A percentile compares a stretch with the other conserved stretches of the same genome.
Conservation (phyloP, 495 filamentous ascomycete genomes). For the Penicillium desertorum region DNA sequence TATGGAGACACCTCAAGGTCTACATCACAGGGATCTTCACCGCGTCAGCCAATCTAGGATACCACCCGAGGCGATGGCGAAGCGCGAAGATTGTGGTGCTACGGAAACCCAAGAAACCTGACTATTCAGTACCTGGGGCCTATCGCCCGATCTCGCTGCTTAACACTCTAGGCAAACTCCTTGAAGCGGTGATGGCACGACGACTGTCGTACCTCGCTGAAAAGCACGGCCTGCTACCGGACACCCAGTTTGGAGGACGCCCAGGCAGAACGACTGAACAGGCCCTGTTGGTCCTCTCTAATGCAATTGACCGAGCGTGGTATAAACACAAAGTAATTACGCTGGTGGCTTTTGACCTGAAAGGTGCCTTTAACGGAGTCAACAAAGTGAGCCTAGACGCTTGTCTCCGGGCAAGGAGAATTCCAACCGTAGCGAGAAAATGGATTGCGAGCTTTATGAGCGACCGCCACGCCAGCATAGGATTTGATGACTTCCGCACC, state of each 20-base stretch:
- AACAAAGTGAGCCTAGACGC: constrained; percentile 25
- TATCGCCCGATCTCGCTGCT: constrained; percentile 32
- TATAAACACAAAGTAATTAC: constrained; percentile 16
- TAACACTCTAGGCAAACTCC: constrained; percentile 22
- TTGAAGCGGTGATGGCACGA: constrained; percentile 20
- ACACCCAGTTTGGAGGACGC: constrained; percentile 23
- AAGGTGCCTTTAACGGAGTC: constrained; percentile 27
- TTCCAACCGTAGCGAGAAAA: constrained; percentile 17
- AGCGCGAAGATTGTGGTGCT: not conserved
- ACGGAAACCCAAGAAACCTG: constrained; percentile 3
- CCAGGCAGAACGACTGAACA: constrained; percentile 20
- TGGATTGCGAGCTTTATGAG: constrained; percentile 33
- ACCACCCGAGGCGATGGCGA: constrained; percentile 14
- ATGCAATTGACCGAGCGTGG: constrained; percentile 26
- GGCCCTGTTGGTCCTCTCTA: constrained; percentile 19
- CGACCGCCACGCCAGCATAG: constrained; percentile 25
- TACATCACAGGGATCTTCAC: constrained; percentile 23
- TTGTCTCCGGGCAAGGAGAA: constrained; percentile 20
- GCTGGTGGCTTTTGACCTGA: constrained; percentile 22
- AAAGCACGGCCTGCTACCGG: constrained; percentile 19
- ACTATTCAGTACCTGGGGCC: constrained; percentile 23
- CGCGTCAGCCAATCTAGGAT: constrained; percentile 19
- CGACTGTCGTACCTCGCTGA: constrained; percentile 20
- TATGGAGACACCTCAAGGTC: constrained; percentile 19
- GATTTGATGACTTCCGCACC: constrained; percentile 24